Evolutionary conservation across 202 grass and related monocot species (phyloP).

Genomic region (Schoenoplectus tabernaemontani): DNA sequence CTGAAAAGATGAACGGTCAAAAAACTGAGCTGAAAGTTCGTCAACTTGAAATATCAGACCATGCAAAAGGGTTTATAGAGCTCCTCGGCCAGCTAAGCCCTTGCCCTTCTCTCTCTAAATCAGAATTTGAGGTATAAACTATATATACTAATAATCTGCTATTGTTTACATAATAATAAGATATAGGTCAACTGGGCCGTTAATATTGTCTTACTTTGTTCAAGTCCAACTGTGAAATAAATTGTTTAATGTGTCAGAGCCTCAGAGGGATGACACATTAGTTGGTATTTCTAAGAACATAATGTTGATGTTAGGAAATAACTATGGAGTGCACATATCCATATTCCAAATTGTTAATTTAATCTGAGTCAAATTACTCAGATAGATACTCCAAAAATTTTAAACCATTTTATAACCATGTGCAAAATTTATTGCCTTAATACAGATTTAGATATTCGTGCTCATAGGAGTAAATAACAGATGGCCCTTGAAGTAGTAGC

Average conservation of each 20-base stretch:
- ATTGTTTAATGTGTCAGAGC: background rate
- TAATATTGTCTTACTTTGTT: background rate
- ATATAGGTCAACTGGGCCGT: background rate
- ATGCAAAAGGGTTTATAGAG: conserved; percentile 46
- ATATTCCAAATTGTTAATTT: background rate
- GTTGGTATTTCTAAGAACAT: background rate
- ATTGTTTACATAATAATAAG: background rate
- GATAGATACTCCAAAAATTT: background rate
- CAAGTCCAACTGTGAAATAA: background rate
- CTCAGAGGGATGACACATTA: background rate
- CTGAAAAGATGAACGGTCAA: background rate
- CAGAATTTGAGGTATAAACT: conserved; percentile 35
- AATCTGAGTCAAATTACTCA: background rate
- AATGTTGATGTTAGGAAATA: background rate
- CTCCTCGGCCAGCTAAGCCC: conserved; percentile 66
- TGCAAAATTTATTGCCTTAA: background rate
- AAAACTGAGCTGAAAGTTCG: conserved; percentile 33
- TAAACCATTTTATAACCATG: background rate
- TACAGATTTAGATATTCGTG: background rate
- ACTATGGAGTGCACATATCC: background rate
- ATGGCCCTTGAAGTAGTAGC: background rate
- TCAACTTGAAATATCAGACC: conserved; percentile 51
- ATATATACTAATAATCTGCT: background rate
- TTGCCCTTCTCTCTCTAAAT: conserved; percentile 44
- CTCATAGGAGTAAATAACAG: background rate